A percentile compares a stretch with the other conserved stretches of the same genome.
These are phyloP conservation scores for Ustilago cynodontis DNA, from an alignment of 1,284 basidiomycete genomes.

Conservation along the genomic window DNA sequence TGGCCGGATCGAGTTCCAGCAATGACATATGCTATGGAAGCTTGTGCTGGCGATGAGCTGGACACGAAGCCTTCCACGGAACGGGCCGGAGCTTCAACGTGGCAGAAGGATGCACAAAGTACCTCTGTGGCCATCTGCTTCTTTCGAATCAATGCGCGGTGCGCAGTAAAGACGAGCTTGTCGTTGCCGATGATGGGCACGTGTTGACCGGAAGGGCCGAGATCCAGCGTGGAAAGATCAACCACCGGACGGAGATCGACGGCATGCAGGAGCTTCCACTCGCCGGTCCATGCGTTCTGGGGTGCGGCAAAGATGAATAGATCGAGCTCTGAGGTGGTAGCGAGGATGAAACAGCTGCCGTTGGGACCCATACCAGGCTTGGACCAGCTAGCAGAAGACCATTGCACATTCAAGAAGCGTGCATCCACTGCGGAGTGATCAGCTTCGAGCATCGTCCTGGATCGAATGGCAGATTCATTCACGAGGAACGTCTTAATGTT, in stretches of 20 bases:
- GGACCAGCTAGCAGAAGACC: slow-evolving; percentile 46
- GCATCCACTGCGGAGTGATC: slow-evolving; percentile 41
- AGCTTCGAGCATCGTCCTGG: slow-evolving; percentile 29
- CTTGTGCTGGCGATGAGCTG: background rate
- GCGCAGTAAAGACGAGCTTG: slow-evolving; percentile 18
- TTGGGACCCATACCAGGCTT: slow-evolving; percentile 39
- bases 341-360: slow-evolving; percentile 44
- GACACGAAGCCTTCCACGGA: background rate
- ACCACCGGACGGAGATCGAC: slow-evolving; percentile 15
- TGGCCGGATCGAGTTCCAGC: slow-evolving; percentile 42
- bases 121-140: slow-evolving; percentile 39
- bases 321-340: slow-evolving; percentile 42
- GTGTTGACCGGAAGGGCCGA: background rate
- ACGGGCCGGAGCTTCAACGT: background rate
- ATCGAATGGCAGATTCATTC: slow-evolving; percentile 15
- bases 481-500: slow-evolving; percentile 41
- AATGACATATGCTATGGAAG: slow-evolving; percentile 15
- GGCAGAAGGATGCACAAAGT: slow-evolving; percentile 20
- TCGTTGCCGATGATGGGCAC: background rate
- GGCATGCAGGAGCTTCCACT: slow-evolving; percentile 33
- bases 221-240: slow-evolving; percentile 1
- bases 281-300: slow-evolving; percentile 38
- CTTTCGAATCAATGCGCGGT: slow-evolving; percentile 27
- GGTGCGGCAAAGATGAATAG: slow-evolving; percentile 45
- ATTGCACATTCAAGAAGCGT: slow-evolving; percentile 24